Percentiles rank a stretch among this genome's conserved stretches.
Evolutionary conservation across 495 filamentous ascomycete species (phyloP).

Genomic region (Melanomma pulvis-pyrius): DNA sequence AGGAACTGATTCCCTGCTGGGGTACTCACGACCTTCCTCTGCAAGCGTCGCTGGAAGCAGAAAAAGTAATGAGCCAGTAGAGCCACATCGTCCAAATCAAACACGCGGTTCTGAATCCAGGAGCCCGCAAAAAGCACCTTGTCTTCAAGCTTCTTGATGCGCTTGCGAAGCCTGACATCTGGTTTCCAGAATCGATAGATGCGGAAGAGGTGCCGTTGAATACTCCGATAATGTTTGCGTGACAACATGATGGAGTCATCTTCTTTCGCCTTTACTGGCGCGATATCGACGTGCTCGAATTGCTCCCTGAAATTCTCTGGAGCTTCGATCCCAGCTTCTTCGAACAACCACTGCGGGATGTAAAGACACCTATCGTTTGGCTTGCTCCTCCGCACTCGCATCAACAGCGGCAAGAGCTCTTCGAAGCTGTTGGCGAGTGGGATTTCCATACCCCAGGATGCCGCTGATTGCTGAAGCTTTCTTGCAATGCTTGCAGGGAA

Average conservation of each 20-base stretch:
- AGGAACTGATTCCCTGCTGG: background rate
- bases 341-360: constrained; percentile 21
- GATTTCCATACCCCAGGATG: background rate
- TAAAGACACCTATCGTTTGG: constrained; percentile 8
- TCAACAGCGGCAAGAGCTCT: constrained; percentile 11
- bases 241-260: constrained; percentile 11
- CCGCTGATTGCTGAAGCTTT: constrained; percentile 6
- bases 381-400: constrained; percentile 12
- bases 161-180: background rate
- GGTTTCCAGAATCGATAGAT: constrained; percentile 13
- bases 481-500: background rate
- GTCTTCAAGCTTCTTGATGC: constrained; percentile 20
- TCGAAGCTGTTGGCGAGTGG: background rate
- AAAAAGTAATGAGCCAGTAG: constrained; percentile 27
- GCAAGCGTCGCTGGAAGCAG: constrained; percentile 17
- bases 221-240: constrained; percentile 8
- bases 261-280: background rate
- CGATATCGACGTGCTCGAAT: background rate
- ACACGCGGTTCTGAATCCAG: constrained; percentile 18
- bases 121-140: constrained; percentile 4
- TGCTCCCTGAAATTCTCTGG: constrained; percentile 8
- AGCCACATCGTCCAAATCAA: constrained; percentile 10
- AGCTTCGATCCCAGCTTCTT: constrained; percentile 2
- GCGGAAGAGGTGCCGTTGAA: constrained; percentile 14
- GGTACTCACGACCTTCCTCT: constrained; percentile 22